phyloP scores from a whole-genome alignment of 2,329 filamentous ascomycete species.

The Didymosphaeria variabile region DNA sequence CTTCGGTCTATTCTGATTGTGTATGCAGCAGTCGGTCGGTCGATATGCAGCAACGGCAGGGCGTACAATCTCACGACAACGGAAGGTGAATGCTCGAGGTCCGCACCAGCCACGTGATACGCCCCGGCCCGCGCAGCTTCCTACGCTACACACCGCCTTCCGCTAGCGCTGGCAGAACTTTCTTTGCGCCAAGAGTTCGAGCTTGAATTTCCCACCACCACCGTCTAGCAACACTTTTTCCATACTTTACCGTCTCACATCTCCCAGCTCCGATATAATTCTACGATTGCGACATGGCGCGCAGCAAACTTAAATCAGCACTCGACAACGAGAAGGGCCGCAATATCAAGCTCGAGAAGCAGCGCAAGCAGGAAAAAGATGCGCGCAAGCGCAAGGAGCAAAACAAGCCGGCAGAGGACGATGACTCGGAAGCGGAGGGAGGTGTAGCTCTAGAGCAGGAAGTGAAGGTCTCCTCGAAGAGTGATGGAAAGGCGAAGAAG shows the following conservation, averaged over 20 bases:
- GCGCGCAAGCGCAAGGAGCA: conserved; percentile 59
- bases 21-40: not conserved
- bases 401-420: conserved; percentile 30
- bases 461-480: conserved; percentile 35
- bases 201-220: conserved; percentile 37
- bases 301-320: conserved; percentile 65
- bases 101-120: conserved; percentile 31
- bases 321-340: conserved; percentile 67
- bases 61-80: not conserved
- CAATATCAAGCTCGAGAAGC: conserved; percentile 80
- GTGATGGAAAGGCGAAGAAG: conserved; percentile 44
- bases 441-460: conserved; percentile 33
- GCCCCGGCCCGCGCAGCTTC: conserved; percentile 38
- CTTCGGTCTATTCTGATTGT: not conserved
- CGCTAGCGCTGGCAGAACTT: conserved; percentile 36
- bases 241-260: conserved; percentile 15
- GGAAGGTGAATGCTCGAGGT: conserved; percentile 7
- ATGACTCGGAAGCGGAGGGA: conserved; percentile 35
- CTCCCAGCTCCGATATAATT: conserved; percentile 38
- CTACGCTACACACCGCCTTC: conserved; percentile 26
- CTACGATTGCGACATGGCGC: conserved; percentile 56
- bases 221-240: not conserved
- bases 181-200: conserved; percentile 49
- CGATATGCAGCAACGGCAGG: not conserved
- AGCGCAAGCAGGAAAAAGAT: conserved; percentile 71